Evolutionary conservation across 441 rosid genomes (phyloP), one percentile per base, ranked within the genome.

Genomic region (Adansonia gregorii): DNA sequence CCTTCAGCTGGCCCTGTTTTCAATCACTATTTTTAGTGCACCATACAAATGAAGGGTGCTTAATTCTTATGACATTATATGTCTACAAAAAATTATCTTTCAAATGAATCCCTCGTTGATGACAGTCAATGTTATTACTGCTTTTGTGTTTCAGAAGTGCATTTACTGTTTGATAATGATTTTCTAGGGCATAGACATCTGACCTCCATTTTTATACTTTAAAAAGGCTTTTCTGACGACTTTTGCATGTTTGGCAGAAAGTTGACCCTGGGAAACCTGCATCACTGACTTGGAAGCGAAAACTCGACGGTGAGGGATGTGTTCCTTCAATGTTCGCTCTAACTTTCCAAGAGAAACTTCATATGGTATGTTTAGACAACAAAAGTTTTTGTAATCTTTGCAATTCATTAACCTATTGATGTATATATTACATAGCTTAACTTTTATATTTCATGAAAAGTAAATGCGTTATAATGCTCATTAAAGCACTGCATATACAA

Each of bases 231-330:
- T 12, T 59, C 84, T 79, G 22, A 76, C 63, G 69, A 66, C 65
- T 63, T 60, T 77, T 66, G 31, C 76, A 22, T 76, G 11, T 78
- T 45, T 75, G 45, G 45, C 48, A 79, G 73, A 82, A 92, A 91
- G 94, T 90, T 83, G 89, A 91, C 78, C 89, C 92, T 2, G 91
- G 81, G 61, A 86, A 88, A 80, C 97, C 95, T 72, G 86, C 94
- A 66, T 43, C 91, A 49, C 86, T 92, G 78, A 91, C 99, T 69
- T 95, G 98, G 99, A 88, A 88, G 80, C 84, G 97, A 64, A 91
- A 88, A 76, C 70, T 93, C 76, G 74, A 87, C 67, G 67, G 82
- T 39, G 82, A 83, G 45, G 80, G 48, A 77, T 80, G 73, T 78
- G 75, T 58, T 79, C 94, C 85, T 72, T 76, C 81, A 9, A 74